These are phyloP conservation scores for Blastocystis sp. DNA, from an alignment of 352 stramenopile species.

Conservation along the genomic window DNA sequence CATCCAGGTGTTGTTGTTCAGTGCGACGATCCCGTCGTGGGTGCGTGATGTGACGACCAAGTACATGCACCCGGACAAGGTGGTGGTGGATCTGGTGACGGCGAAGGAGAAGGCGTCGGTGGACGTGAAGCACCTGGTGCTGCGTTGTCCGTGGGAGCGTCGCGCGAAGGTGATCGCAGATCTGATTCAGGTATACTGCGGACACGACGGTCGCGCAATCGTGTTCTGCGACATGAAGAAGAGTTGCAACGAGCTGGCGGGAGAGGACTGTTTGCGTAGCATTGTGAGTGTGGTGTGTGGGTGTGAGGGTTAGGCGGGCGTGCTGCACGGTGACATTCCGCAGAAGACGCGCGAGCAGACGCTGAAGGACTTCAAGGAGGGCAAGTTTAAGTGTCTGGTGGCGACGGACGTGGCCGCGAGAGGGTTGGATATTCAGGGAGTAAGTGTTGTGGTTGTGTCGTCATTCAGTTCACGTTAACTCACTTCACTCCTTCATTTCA, in stretches of 20 bases:
- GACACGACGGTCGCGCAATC: constrained; percentile 86
- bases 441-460: constrained; percentile 92
- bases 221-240: constrained; percentile 93
- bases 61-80: constrained; percentile 86
- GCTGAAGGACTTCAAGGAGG: constrained; percentile 93
- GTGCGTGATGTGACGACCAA: constrained; percentile 87
- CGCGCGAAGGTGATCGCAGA: constrained; percentile 78
- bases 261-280: constrained; percentile 77
- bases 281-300: neutral
- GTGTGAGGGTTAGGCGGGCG: constrained; percentile 77
- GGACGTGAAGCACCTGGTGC: constrained; percentile 89
- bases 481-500: constrained; percentile 68
- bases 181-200: constrained; percentile 78
- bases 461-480: too few relatives aligned
- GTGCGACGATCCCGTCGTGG: constrained; percentile 89
- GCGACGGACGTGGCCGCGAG: constrained; percentile 93
- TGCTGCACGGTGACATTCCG: constrained; percentile 60
- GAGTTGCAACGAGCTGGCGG: constrained; percentile 89
- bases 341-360: constrained; percentile 94
- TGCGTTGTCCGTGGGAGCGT: constrained; percentile 88
- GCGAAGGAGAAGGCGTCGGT: constrained; percentile 85
- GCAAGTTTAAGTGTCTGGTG: constrained; percentile 90
- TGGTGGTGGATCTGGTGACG: constrained; percentile 89
- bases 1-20: constrained; percentile 88
- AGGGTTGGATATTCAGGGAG: constrained; percentile 93